These are phyloP conservation scores for Tetrapyrgos nigripes DNA, from an alignment of 1,284 basidiomycete genomes.

Conservation along the genomic window DNA sequence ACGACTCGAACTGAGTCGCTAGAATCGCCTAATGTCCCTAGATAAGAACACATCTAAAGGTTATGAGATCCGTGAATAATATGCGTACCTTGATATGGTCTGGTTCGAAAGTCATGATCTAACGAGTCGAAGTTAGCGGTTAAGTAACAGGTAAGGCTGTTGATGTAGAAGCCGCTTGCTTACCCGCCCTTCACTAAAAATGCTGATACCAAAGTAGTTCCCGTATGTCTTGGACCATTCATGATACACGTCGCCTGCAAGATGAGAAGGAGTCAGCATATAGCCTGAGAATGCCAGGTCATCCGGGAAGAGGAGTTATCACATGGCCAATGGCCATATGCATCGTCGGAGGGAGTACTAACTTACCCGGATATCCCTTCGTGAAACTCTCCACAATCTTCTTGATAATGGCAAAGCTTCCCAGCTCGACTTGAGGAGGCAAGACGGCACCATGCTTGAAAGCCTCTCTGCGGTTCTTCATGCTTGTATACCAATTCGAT, in stretches of 20 bases:
- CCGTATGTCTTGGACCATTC: conserved; percentile 18
- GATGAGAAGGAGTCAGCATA: not conserved
- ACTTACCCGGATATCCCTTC: conserved; percentile 11
- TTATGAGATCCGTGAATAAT: too few relatives aligned
- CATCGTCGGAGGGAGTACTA: not conserved
- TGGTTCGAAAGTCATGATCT: conserved; percentile 21
- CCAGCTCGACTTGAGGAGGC: conserved; percentile 6
- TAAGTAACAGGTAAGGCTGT: not conserved
- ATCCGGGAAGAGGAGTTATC: not conserved
- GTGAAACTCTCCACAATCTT: conserved; percentile 9
- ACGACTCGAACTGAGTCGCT: conserved; percentile 46
- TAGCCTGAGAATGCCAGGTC: not conserved
- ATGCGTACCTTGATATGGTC: conserved; percentile 22
- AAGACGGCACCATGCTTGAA: conserved; percentile 4
- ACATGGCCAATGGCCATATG: not conserved
- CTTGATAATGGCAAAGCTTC: not conserved
- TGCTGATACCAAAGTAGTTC: conserved; percentile 8
- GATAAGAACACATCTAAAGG: not conserved
- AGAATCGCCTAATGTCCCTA: conserved; percentile 34
- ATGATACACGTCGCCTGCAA: conserved; percentile 14
- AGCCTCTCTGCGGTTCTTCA: conserved; percentile 5
- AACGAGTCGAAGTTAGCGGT: not conserved
- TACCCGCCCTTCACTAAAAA: conserved; percentile 16
- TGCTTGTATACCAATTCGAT: not conserved
- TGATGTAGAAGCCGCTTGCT: not conserved